Base-by-base conservation (phyloP, 1,139 yeast species). In the Blastobotrys illinoisensis region DNA sequence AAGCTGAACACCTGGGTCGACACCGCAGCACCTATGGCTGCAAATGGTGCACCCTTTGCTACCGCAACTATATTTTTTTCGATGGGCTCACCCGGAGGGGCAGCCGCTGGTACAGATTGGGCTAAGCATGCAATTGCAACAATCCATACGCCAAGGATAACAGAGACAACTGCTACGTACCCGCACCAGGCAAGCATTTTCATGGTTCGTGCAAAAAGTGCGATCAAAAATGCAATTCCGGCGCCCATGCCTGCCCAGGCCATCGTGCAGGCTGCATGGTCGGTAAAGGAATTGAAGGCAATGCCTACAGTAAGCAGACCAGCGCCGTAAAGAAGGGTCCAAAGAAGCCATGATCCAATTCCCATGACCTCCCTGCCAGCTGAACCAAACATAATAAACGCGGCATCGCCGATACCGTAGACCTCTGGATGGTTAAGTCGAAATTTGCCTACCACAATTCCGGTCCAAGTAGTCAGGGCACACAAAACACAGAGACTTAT, bases 51-150 rank as follows among this genome's bases (percentile, higher is more conserved):
- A 14, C 47, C 49, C 7, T 43, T 47, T 13, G 46, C 45, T 14
- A 52, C 44, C 4, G 54, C 56, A 5, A 13, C 26, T 2, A 51
- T 32, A 16, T 47, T 26, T 14, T 47, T 51, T 26, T 51, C 48
- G 20, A 45, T n/a, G 1, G 46, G 32, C 20, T 20, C 45, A 2
- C 44, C 54, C 5, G 24, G 24, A 7, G 54, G 54, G 2, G 56
- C 56, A 9, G 47, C 49, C 3, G 56, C 56, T 9, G 56, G 56
- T 4, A 13, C 24, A 5, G 44, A n/a, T 26, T 53, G 56, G 3
- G 54, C 46, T 9, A 53, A 47, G 40, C 51, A 47, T 1, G 54
- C 54, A 26, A 53, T 53, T 5, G 51, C 49, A n/a, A 53, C 56
- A 19, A 53, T 47, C 56, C 56, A 53, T 11, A 53, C 50, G 3